Base-by-base conservation (phyloP, 2,329 filamentous ascomycete species). In the Fusarium chaquense region DNA sequence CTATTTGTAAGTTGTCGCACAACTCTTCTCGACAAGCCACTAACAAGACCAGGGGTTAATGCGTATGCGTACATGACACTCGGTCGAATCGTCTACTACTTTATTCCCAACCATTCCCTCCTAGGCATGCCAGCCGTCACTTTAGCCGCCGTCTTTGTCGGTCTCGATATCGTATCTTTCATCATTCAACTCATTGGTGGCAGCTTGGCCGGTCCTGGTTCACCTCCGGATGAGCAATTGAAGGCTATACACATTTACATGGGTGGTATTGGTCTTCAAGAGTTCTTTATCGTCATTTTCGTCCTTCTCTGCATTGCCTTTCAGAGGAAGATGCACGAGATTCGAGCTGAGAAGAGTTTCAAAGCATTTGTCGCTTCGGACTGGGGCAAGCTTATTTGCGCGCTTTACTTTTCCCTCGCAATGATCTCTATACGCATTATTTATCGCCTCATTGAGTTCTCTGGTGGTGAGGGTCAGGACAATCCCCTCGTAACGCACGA, bases 381-480 rank as follows among this genome's bases (percentile, higher is more conserved):
- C 1, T 73, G 70, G 72, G 68, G 73, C 2, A 59, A 43, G 10
- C 62, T 75, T 4, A 50, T 71, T 5, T 60, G 33, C 18, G 76
- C 79, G 0, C 75, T 83, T 0, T 83, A 82, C 64, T 69, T 75
- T 24, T 80, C 77, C 1, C 71, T 83, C 0, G 45, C 69, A 8
- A 77, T 81, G 63, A 81, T 83, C 28, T 77, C 78, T 0, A 71
- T 81, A 18, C 83, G 86, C 16, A 89, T 89, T 63, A 79, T 87
- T 56, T 89, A 84, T 75, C 83, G 87, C 4, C 77, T 89, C 3
- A 72, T 80, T 20, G 85, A 89, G 65, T 88, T 85, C 69, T 81
- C 81, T 0, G 78, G 78, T 1, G 84, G 82, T 0, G 71, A 81
- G 33, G 69, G 59, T 0, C 53, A 67, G 11, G 69, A 76, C 2